Percentiles rank a stretch among this genome's conserved stretches.
phyloP scores from a whole-genome alignment of 1,284 basidiomycete genomes.

The Heterobasidion occidentale region DNA sequence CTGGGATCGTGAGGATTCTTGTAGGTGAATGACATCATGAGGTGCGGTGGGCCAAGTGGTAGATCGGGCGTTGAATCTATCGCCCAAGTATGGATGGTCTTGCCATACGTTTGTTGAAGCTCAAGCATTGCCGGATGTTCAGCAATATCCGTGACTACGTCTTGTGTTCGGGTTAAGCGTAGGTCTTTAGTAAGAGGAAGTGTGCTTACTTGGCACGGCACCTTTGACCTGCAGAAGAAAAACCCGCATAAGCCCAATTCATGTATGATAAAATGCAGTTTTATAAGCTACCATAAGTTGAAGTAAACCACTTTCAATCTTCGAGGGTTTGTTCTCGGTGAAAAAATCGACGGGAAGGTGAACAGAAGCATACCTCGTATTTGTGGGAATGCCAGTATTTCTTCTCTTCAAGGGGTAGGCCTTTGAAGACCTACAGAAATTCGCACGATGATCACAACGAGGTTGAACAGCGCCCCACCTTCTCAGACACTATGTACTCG shows the following conservation, averaged over 20 bases:
- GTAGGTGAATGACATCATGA: conserved; percentile 38
- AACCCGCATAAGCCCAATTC: not conserved
- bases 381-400: conserved; percentile 41
- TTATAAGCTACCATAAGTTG: conserved; percentile 20
- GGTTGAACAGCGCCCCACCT: conserved; percentile 14
- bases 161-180: conserved; percentile 12
- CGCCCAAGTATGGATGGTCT: conserved; percentile 43
- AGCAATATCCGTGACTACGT: conserved; percentile 26
- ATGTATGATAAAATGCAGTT: not conserved
- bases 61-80: conserved; percentile 35
- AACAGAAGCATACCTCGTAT: conserved; percentile 16
- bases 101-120: conserved; percentile 43
- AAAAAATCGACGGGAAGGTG: not conserved
- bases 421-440: conserved; percentile 25
- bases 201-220: conserved; percentile 28
- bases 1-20: conserved; percentile 27
- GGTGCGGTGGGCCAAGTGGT: conserved; percentile 38
- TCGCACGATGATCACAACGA: not conserved
- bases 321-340: not conserved
- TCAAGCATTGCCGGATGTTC: conserved; percentile 40
- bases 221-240: conserved; percentile 21
- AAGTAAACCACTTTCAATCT: conserved; percentile 42
- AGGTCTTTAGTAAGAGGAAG: not conserved
- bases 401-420: conserved; percentile 37
- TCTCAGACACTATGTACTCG: conserved; percentile 42